phyloP scores from a whole-genome alignment of 345 rosid genomes.

The Abelmoschus esculentus region DNA sequence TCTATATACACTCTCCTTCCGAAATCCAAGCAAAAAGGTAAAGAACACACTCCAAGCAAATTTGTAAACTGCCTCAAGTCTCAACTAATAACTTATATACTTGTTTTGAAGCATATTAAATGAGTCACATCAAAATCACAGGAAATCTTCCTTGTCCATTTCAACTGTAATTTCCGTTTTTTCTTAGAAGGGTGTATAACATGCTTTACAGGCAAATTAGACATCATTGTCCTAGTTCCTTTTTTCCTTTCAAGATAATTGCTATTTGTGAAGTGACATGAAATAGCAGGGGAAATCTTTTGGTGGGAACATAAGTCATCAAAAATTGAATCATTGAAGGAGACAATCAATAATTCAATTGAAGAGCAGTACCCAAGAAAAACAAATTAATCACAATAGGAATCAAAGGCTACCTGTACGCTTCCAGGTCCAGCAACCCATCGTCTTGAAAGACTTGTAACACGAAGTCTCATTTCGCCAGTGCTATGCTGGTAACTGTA shows the following conservation, averaged over 20 bases:
- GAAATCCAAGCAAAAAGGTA: neutral
- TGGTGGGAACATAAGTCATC: neutral
- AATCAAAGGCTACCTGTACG: conserved; percentile 52
- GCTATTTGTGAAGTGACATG: neutral
- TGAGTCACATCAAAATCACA: neutral
- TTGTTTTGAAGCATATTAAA: neutral
- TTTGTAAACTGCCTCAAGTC: neutral
- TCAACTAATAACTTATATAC: neutral
- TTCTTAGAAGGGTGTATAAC: neutral
- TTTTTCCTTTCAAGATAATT: neutral
- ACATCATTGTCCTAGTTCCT: neutral
- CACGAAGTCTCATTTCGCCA: conserved; percentile 89
- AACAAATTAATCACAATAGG: neutral
- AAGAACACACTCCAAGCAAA: neutral
- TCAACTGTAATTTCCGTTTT: neutral
- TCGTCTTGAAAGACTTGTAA: conserved; percentile 85
- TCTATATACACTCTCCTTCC: neutral
- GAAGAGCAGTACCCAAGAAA: neutral
- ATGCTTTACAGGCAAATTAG: neutral
- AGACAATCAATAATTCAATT: neutral
- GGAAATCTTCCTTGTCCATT: neutral
- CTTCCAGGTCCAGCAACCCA: conserved; percentile 89
- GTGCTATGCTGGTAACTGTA: conserved; percentile 76
- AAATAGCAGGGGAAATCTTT: neutral
- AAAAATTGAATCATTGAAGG: neutral